These are phyloP conservation scores for Geum urbanum DNA, from an alignment of 306 rosid species.

Conservation along the genomic window DNA sequence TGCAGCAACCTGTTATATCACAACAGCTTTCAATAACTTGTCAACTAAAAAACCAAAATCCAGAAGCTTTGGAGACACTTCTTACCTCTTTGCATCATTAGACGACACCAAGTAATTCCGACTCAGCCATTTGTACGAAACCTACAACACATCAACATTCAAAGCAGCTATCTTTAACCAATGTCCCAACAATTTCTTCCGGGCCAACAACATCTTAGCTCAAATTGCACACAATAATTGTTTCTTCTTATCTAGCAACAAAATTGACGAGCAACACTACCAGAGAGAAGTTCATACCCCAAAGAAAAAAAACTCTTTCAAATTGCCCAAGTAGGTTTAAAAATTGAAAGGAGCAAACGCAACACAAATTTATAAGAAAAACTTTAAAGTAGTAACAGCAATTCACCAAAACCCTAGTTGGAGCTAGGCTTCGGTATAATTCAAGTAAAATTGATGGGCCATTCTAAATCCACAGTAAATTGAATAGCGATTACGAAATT, in stretches of 20 bases:
- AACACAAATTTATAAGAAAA: neutral
- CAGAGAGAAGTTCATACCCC: neutral
- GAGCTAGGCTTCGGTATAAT: neutral
- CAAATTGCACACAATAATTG: neutral
- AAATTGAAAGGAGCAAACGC: too few relatives aligned
- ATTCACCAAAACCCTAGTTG: neutral
- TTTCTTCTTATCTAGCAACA: neutral
- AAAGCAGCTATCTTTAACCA: neutral
- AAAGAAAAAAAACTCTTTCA: neutral
- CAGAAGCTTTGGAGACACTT: slow-evolving; percentile 3
- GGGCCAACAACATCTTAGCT: neutral
- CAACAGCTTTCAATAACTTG: slow-evolving; percentile 26
- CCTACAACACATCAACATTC: slow-evolving; percentile 32
- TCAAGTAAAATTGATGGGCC: neutral
- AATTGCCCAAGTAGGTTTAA: neutral
- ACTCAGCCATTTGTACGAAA: slow-evolving; percentile 96
- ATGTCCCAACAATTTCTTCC: neutral
- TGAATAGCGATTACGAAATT: neutral
- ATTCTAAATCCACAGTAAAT: neutral
- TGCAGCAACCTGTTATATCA: slow-evolving; percentile 59
- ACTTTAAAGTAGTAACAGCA: neutral
- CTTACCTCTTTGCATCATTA: slow-evolving; percentile 72
- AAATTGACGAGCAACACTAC: neutral
- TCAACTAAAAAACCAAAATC: slow-evolving; percentile 3
- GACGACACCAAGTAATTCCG: slow-evolving; percentile 85